These are phyloP conservation scores for Gynostemma pentaphyllum DNA, from an alignment of 306 rosid species.

Conservation along the genomic window DNA sequence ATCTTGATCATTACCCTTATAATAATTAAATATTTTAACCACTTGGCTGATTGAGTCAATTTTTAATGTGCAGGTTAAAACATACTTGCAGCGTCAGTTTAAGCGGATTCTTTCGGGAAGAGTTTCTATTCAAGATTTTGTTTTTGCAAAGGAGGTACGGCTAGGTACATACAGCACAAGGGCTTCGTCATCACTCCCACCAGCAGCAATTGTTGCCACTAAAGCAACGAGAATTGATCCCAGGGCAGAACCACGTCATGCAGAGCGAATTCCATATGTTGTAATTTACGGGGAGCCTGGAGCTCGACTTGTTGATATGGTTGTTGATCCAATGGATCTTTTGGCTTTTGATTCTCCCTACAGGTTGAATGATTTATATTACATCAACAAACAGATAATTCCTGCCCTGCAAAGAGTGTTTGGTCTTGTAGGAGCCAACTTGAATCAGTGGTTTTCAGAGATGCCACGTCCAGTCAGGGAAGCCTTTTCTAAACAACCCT, in stretches of 20 bases:
- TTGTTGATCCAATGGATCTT: slow-evolving; percentile 84
- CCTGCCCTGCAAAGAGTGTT: slow-evolving; percentile 83
- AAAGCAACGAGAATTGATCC: slow-evolving; percentile 83
- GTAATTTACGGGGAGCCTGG: slow-evolving; percentile 93
- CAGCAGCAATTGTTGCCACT: slow-evolving; percentile 90
- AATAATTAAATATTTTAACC: slow-evolving; percentile 14
- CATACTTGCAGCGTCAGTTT: slow-evolving; percentile 81
- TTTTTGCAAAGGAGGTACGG: slow-evolving; percentile 94
- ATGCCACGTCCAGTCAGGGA: slow-evolving; percentile 81
- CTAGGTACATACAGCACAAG: slow-evolving; percentile 66
- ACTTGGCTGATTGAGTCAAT: slow-evolving; percentile 2
- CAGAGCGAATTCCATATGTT: slow-evolving; percentile 72
- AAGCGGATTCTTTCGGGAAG: slow-evolving; percentile 71
- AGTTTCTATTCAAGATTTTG: slow-evolving; percentile 69
- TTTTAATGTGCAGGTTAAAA: slow-evolving; percentile 39
- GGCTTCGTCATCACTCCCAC: slow-evolving; percentile 70
- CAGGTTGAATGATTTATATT: slow-evolving; percentile 70
- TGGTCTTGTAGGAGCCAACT: slow-evolving; percentile 79
- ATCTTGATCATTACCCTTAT: background rate
- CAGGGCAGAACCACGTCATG: slow-evolving; percentile 93
- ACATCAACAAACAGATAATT: slow-evolving; percentile 85
- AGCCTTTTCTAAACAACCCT: slow-evolving; percentile 38
- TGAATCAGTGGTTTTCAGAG: slow-evolving; percentile 72
- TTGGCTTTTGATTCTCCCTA: slow-evolving; percentile 59
- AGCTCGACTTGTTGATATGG: slow-evolving; percentile 85